Base-by-base conservation (phyloP, 148 eudicot genomes). In the Amaranthus hypochondriacus region DNA sequence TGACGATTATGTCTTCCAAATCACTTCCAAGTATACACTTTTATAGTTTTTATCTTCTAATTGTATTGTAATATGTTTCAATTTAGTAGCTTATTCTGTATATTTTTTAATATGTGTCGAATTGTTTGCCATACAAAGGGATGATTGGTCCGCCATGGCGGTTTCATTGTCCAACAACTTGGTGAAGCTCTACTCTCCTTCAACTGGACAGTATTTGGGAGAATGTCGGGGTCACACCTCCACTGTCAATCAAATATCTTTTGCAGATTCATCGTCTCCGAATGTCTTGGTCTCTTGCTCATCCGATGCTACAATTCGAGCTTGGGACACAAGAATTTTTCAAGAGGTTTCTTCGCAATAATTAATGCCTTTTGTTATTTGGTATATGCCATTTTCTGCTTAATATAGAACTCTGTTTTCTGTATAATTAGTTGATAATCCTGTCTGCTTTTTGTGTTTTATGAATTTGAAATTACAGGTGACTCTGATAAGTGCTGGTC, bases 121-220 rank as follows among this genome's bases (percentile, higher is more conserved):
- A 46, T 67, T 47, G 50, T 59, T 73, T 55, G 70, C 57, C 59
- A 58, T 77, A 10, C 43, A 53, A 76, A 93, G 98, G 89, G 84
- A 87, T 53, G 98, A 94, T 84, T 92, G 93, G 93, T 79, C 89
- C 70, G 77, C 88, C 42, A 90, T 94, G 97, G 98, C 92, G 56
- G 98, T 94, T 13, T 89, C 98, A 15, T 83, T 94, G 64, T 94
- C 98, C 14, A 89, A 83, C 10, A 87, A 94, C 73, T 75, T 83
- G 2, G 83, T 94, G 69, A 94, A 94, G 74, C 76, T 94, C 47
- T 94, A 94, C 79, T 88, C 97, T 4, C 93, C 96, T 18, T 75
- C 55, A 5, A 86, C 96, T 0, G 97, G 93, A 54, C 98, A 94
- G 74, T 94, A 74, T 78, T 60, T 86, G 7, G 98, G 97, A 56